A percentile compares a stretch with the other conserved stretches of the same genome.
These are phyloP conservation scores for Mortierella sp. DNA, from an alignment of 371 early-diverging fungal genomes.

Conservation along the genomic window DNA sequence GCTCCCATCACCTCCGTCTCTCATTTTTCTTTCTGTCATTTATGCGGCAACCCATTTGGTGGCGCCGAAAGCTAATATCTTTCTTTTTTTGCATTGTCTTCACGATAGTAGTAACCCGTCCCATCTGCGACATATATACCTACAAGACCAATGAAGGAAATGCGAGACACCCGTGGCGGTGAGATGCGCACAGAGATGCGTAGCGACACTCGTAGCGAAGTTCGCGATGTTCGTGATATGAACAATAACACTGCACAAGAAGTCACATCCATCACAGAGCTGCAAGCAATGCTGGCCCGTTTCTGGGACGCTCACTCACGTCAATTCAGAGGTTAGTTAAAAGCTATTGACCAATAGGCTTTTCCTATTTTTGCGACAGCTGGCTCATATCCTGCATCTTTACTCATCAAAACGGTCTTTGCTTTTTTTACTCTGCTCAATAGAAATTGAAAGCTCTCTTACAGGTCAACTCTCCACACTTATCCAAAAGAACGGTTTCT, in stretches of 20 bases:
- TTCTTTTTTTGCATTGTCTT: neutral
- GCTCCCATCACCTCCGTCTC: neutral
- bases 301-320: conserved; percentile 56
- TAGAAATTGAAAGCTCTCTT: conserved; percentile 49
- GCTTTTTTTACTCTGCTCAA: neutral
- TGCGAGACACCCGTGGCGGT: conserved; percentile 3
- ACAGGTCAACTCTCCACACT: conserved; percentile 51
- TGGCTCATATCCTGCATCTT: no score
- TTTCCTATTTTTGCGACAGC: neutral
- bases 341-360: neutral
- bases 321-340: conserved; percentile 45
- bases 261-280: conserved; percentile 51
- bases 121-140: conserved; percentile 7
- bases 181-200: conserved; percentile 30
- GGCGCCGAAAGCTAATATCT: no score
- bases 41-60: no score
- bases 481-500: conserved; percentile 54
- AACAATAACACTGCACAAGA: conserved; percentile 49
- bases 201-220: conserved; percentile 20
- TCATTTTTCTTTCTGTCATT: no score
- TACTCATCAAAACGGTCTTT: neutral
- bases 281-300: conserved; percentile 53
- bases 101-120: neutral
- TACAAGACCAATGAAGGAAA: conserved; percentile 28
- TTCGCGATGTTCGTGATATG: conserved; percentile 45